Evolutionary conservation across 352 stramenopile genomes (phyloP).

Genomic region (Globisporangium radiosum): DNA sequence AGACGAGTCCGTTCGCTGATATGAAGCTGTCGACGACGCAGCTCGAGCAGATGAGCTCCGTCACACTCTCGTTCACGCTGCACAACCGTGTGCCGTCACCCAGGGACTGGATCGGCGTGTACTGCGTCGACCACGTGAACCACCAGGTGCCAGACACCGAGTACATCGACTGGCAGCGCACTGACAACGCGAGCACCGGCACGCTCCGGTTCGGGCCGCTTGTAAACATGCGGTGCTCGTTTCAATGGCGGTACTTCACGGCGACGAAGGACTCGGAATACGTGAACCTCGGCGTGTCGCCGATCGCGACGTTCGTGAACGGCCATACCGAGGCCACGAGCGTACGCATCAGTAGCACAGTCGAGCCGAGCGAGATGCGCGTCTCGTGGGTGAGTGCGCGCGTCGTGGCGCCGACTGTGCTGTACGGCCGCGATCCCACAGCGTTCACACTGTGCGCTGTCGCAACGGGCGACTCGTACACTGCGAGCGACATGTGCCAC

Average conservation of each 20-base stretch:
- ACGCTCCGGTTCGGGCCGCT: slow-evolving; percentile 16
- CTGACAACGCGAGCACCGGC: background rate
- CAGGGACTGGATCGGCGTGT: slow-evolving; percentile 13
- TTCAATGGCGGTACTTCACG: slow-evolving; percentile 20
- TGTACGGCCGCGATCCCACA: slow-evolving; percentile 18
- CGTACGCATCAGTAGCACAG: slow-evolving; percentile 8
- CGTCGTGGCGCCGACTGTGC: slow-evolving; percentile 29
- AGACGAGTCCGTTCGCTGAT: background rate
- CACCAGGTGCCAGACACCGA: slow-evolving; percentile 4
- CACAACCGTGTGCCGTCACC: slow-evolving; percentile 4
- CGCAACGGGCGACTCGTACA: slow-evolving; percentile 3
- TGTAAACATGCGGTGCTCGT: slow-evolving; percentile 24
- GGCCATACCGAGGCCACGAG: slow-evolving; percentile 22
- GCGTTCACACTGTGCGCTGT: background rate
- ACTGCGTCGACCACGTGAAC: slow-evolving; percentile 12
- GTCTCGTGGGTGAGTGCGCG: slow-evolving; percentile 47
- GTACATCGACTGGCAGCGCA: slow-evolving; percentile 15
- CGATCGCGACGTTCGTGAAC: slow-evolving; percentile 10
- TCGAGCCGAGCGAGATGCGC: slow-evolving; percentile 26
- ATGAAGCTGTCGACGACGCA: slow-evolving; percentile 8
- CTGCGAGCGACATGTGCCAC: slow-evolving; percentile 24
- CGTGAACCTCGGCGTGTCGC: slow-evolving; percentile 20
- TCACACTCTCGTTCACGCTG: slow-evolving; percentile 11
- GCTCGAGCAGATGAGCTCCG: slow-evolving; percentile 12
- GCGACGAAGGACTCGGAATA: slow-evolving; percentile 11